A percentile compares a stretch with the other conserved stretches of the same genome.
Conservation (phyloP, 2,329 filamentous ascomycete genomes). For the Colletotrichum sp. region DNA sequence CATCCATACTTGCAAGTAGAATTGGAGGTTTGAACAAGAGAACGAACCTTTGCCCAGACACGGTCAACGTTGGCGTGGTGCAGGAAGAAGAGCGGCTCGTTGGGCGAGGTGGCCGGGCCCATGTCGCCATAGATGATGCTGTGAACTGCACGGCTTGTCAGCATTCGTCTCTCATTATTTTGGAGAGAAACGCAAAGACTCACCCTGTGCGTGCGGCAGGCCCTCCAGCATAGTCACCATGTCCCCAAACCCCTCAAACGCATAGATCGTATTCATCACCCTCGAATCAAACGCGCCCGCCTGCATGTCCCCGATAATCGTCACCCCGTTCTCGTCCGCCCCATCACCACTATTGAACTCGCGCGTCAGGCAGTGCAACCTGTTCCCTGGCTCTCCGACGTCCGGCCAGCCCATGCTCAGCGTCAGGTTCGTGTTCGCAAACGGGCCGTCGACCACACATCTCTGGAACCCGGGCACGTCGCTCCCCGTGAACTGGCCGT, state of each 20-base stretch:
- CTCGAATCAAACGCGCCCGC: conserved; percentile 9
- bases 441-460: conserved; percentile 28
- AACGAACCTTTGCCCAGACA: conserved; percentile 24
- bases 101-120: conserved; percentile 28
- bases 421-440: conserved; percentile 22
- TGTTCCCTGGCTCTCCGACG: conserved; percentile 14
- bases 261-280: conserved; percentile 21
- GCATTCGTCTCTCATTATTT: too few relatives aligned
- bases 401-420: conserved; percentile 23
- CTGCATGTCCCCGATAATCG: conserved; percentile 25
- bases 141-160: neutral
- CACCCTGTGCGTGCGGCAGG: conserved; percentile 22
- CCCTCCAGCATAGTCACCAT: conserved; percentile 23
- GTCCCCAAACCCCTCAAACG: conserved; percentile 12
- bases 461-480: conserved; percentile 3
- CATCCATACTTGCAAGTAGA: too few relatives aligned
- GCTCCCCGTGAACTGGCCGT: conserved; percentile 25
- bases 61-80: conserved; percentile 33
- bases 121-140: conserved; percentile 27
- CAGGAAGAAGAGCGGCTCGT: conserved; percentile 32
- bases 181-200: neutral
- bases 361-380: conserved; percentile 24
- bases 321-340: conserved; percentile 14
- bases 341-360: conserved; percentile 21
- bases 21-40: too few relatives aligned